phyloP scores from a whole-genome alignment of 768 basidiomycete genomes.

The Zangia roseola region DNA sequence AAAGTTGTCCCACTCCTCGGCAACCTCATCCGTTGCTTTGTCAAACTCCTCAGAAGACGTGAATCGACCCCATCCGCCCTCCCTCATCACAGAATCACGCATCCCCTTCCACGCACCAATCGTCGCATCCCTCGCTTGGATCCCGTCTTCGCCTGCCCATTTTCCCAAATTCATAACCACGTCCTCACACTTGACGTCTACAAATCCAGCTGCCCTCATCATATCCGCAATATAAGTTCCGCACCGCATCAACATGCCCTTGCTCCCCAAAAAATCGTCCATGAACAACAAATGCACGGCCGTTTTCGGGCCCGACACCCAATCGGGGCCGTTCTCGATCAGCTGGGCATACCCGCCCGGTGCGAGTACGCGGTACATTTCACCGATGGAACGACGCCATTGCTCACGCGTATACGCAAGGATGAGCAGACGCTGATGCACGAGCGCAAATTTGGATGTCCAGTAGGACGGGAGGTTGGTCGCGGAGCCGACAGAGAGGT shows the following conservation, averaged over 20 bases:
- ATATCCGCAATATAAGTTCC: slow-evolving; percentile 16
- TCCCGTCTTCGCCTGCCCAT: slow-evolving; percentile 25
- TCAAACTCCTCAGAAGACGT: slow-evolving; percentile 20
- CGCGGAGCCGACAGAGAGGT: slow-evolving; percentile 23
- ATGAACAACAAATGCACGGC: slow-evolving; percentile 5
- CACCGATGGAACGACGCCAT: slow-evolving; percentile 26
- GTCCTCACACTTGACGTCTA: slow-evolving; percentile 18
- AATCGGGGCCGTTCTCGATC: slow-evolving; percentile 25
- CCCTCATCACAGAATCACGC: slow-evolving; percentile 21
- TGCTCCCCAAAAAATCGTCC: slow-evolving; percentile 10
- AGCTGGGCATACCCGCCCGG: slow-evolving; percentile 36
- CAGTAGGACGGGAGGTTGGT: slow-evolving; percentile 30
- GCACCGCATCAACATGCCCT: slow-evolving; percentile 9
- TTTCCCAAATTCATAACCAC: slow-evolving; percentile 19
- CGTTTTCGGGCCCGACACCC: slow-evolving; percentile 13
- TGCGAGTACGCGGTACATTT: slow-evolving; percentile 30
- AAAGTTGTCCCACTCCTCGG: slow-evolving; percentile 26
- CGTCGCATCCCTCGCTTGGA: slow-evolving; percentile 13
- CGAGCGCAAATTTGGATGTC: slow-evolving; percentile 30
- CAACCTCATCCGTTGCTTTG: slow-evolving; percentile 12
- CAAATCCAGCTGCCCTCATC: slow-evolving; percentile 19
- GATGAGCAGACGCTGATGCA: slow-evolving; percentile 34
- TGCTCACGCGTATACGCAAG: slow-evolving; percentile 27
- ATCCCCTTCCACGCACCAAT: slow-evolving; percentile 25
- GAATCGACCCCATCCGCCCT: slow-evolving; percentile 14